Evolutionary conservation across 1,284 basidiomycete genomes (phyloP).

Genomic region (Puccinia brachypodii): DNA sequence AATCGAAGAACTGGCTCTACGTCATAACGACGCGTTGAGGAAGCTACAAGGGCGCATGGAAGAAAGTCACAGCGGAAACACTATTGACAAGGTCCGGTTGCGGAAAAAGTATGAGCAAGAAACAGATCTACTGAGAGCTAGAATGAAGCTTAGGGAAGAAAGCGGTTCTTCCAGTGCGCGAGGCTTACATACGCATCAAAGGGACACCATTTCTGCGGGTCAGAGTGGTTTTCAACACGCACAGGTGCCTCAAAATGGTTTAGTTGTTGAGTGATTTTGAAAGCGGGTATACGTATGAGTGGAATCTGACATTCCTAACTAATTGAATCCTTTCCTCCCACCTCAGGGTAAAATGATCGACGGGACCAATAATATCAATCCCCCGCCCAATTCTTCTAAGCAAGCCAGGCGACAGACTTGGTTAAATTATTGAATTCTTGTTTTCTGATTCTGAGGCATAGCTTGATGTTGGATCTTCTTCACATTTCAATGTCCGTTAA

Average conservation of each 20-base stretch:
- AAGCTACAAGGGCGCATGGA: not conserved
- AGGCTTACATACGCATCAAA: not conserved
- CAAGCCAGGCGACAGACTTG: not conserved
- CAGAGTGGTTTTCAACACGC: not conserved
- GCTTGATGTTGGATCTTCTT: too few species aligned
- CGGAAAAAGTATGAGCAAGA: not conserved
- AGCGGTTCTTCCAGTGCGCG: not conserved
- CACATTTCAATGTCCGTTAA: too few species aligned
- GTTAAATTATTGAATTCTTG: not conserved
- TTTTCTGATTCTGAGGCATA: not conserved
- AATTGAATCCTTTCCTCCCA: not conserved
- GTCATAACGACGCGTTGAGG: not conserved
- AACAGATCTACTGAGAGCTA: not conserved
- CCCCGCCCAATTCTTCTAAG: not conserved
- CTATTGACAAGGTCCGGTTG: not conserved
- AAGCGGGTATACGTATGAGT: not conserved
- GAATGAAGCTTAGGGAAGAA: not conserved
- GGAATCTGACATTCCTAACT: not conserved
- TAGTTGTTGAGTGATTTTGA: not conserved
- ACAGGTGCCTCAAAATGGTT: not conserved
- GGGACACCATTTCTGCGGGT: not conserved
- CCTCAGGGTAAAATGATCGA: not conserved
- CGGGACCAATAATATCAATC: not conserved
- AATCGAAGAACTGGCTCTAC: not conserved
- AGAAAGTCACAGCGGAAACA: not conserved